Evolutionary conservation across 2,329 filamentous ascomycete species (phyloP).

Genomic region (Cladosporium sp.): DNA sequence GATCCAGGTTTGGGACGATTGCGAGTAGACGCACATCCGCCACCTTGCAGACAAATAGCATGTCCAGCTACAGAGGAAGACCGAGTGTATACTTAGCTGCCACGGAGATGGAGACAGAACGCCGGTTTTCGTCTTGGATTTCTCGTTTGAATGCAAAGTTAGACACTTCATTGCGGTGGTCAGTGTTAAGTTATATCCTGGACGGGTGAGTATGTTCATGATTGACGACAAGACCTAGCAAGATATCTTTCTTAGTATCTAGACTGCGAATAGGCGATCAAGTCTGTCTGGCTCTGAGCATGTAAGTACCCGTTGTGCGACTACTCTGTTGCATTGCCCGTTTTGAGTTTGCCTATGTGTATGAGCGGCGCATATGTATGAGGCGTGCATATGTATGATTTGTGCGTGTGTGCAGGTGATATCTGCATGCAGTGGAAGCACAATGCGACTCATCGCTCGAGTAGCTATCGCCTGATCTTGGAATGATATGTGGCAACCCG

Average conservation of each 20-base stretch:
- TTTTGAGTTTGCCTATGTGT: background rate
- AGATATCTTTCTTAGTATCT: background rate
- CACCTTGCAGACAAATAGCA: background rate
- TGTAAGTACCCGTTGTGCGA: background rate
- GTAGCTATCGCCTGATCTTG: background rate
- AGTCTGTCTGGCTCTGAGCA: background rate
- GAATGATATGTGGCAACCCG: background rate
- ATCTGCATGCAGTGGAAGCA: background rate
- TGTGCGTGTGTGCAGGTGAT: background rate
- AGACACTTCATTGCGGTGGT: background rate
- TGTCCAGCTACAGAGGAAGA: background rate
- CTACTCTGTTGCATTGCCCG: background rate
- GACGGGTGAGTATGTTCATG: background rate
- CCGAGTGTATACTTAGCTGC: background rate
- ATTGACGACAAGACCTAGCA: background rate
- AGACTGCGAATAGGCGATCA: background rate
- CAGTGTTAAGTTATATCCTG: background rate
- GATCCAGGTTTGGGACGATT: background rate
- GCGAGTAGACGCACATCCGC: background rate
- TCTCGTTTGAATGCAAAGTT: background rate
- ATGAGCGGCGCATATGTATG: background rate
- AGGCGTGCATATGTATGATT: background rate
- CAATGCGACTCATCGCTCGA: background rate
- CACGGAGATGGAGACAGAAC: background rate
- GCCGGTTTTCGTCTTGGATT: background rate